Evolutionary conservation across 176 grass and related monocot genomes (phyloP), one percentile per base, ranked within the genome.

Genomic region (Panicum miliaceum): DNA sequence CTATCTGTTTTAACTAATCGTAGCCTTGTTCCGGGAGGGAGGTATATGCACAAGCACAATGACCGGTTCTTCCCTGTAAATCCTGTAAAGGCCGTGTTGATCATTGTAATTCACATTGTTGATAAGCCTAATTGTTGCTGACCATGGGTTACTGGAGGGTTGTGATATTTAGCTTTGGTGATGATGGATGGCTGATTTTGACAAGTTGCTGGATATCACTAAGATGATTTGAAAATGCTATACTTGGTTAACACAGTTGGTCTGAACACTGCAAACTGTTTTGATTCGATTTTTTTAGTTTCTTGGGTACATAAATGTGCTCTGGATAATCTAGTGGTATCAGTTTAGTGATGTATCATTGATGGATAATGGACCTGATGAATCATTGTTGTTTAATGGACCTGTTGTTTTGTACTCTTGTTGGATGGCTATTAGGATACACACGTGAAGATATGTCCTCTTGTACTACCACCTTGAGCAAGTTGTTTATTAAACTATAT

Each of bases 151-250:
- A 40, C 60, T 37, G 13, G 58, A 16, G 42, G 25, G 42, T 80
- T 73, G 62, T 73, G 51, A 73, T 74, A 74, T 64, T 79, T 64
- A 48, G 25, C 46, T 79, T 79, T 61, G 73, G 6, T 76, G 63
- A 0, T 79, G 22, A 48, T 47, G 14, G 20, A 66, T 74, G 25
- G 15, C 47, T 43, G 3, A n/a, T 37, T 20, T 84, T 74, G 47
- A 67, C 59, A 29, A 68, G 51, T 74, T 62, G 15, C 54, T 75
- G 14, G 3, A 10, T 60, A 68, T 2, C 59, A 14, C 0, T 79
- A 75, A 41, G 75, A 38, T 62, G 16, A 35, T 61, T 68, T 11
- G 12, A 12, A 34, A 59, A 47, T 51, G n/a, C 48, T 79, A 61
- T 52, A 7, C 7, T 68, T 57, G 22, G 51, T 62, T 36, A 11